These are phyloP conservation scores for Saccharomycopsis fibuligera DNA, from an alignment of 805 yeast genomes.

Conservation along the genomic window DNA sequence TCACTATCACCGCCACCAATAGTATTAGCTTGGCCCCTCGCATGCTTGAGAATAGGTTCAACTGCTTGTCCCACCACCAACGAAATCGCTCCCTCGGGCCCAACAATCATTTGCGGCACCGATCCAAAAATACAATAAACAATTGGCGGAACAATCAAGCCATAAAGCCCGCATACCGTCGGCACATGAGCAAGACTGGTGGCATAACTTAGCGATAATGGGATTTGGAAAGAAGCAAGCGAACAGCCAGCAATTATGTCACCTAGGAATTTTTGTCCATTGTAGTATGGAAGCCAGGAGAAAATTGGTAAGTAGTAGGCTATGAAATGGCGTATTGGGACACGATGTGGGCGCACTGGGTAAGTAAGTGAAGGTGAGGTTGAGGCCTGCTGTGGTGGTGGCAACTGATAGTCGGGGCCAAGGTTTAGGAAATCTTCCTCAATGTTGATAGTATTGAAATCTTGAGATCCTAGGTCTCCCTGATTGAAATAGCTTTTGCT, in stretches of 20 bases:
- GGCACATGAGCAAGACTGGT: slow-evolving; percentile 80
- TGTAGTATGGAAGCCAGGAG: slow-evolving; percentile 59
- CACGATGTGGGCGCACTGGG: too few relatives aligned
- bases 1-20: too few relatives aligned
- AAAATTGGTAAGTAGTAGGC: slow-evolving; percentile 65
- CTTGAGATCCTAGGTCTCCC: too few relatives aligned
- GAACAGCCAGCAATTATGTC: slow-evolving; percentile 84
- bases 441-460: too few relatives aligned
- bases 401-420: too few relatives aligned
- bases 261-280: slow-evolving; percentile 33
- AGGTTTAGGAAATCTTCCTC: too few relatives aligned
- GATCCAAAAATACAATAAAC: slow-evolving; percentile 74
- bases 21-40: slow-evolving; percentile 34
- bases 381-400: not conserved
- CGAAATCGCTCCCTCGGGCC: slow-evolving; percentile 87
- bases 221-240: slow-evolving; percentile 86
- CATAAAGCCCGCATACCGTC: slow-evolving; percentile 71
- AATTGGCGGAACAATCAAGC: slow-evolving; percentile 72
- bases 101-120: slow-evolving; percentile 84
- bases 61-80: slow-evolving; percentile 76
- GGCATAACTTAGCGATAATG: slow-evolving; percentile 68
- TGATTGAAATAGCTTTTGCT: too few relatives aligned
- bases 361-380: not conserved
- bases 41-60: slow-evolving; percentile 44
- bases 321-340: slow-evolving; percentile 22